These are phyloP conservation scores for Chlamydomonas sphaeroides DNA, from an alignment of 139 green algal species.

Conservation along the genomic window DNA sequence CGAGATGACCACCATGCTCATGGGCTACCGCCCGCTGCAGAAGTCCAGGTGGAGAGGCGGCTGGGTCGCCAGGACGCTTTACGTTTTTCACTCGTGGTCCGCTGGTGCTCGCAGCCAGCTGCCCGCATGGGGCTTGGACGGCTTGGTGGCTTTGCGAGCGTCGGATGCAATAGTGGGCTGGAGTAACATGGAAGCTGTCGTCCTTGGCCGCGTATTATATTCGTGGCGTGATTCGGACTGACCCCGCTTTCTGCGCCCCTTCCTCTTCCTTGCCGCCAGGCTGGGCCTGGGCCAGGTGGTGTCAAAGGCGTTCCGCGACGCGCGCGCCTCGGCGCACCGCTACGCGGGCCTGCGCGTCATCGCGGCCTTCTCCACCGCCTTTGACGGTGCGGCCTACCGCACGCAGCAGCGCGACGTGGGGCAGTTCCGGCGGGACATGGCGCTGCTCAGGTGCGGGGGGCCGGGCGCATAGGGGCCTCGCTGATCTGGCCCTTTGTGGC, in stretches of 20 bases:
- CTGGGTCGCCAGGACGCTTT: too few species aligned
- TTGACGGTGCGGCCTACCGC: conserved; percentile 45
- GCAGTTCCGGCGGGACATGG: conserved; percentile 65
- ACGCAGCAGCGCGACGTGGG: conserved; percentile 44
- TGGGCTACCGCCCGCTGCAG: conserved; percentile 42
- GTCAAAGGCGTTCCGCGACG: conserved; percentile 28
- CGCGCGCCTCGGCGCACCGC: conserved; percentile 25
- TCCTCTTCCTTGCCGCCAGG: conserved; percentile 13
- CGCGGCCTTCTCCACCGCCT: conserved; percentile 49
- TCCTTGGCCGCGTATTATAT: too few species aligned
- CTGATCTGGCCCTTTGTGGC: too few species aligned
- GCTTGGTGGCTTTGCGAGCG: too few species aligned
- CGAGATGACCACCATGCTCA: conserved; percentile 43
- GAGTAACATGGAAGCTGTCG: too few species aligned
- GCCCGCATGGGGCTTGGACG: too few species aligned
- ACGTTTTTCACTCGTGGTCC: too few species aligned
- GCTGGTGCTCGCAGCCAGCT: too few species aligned
- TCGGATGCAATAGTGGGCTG: too few species aligned
- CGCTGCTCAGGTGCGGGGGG: conserved; percentile 49
- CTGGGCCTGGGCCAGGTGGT: conserved; percentile 43
- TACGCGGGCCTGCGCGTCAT: conserved; percentile 53
- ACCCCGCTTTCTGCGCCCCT: too few species aligned
- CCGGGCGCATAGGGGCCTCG: too few species aligned
- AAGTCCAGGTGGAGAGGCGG: conserved; percentile 50
- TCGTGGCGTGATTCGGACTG: too few species aligned